Evolutionary conservation across 305 asterid genomes (phyloP), one percentile per base, ranked within the genome.

Genomic region (Rubia balearica): DNA sequence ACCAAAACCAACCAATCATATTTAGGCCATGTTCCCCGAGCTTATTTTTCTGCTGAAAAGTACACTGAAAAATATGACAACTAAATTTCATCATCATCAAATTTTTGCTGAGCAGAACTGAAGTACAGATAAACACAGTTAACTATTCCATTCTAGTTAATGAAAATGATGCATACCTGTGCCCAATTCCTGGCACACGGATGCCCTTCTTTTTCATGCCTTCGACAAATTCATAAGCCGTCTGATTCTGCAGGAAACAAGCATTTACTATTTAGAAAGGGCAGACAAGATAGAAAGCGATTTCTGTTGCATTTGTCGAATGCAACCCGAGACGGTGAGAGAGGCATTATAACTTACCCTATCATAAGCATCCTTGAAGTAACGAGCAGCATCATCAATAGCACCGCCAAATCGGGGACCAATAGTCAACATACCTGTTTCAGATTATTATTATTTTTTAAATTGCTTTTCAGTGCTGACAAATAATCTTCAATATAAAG

Each of bases 371-470:
- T 94, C 99, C 92, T 94, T 94, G 76, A 94, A 91, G 83, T 91
- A 94, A 43, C 99, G 95, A 73, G 99, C 98, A 73, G 98, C 98
- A 81, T 90, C 98, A 72, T 93, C 98, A 73, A 93, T 82, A 69
- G 98, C 98, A 62, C 98, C 97, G 75, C 98, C 98, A 75, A 93
- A 93, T 76, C 98, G 89, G 8, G 98, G 98, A 79, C 98, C 98
- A 74, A 93, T 90, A 38, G 98, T 93, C 79, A 93, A 73, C 80
- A 93, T 81, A 73, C 98, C 98, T 92, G 77, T 80, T 75, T 82
- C 65, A 78, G 59, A 49, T 5, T 4, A 62, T 74, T 41, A 72
- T n/a, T n/a, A 42, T 55, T 68, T 27, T 33, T 33, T 33, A 33
- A 2, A 33, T 64, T 7, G 1, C 22, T 64, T 62, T 7, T 62